These are phyloP conservation scores for Termitomyces sp. DNA, from an alignment of 768 basidiomycete genomes.

Conservation along the genomic window DNA sequence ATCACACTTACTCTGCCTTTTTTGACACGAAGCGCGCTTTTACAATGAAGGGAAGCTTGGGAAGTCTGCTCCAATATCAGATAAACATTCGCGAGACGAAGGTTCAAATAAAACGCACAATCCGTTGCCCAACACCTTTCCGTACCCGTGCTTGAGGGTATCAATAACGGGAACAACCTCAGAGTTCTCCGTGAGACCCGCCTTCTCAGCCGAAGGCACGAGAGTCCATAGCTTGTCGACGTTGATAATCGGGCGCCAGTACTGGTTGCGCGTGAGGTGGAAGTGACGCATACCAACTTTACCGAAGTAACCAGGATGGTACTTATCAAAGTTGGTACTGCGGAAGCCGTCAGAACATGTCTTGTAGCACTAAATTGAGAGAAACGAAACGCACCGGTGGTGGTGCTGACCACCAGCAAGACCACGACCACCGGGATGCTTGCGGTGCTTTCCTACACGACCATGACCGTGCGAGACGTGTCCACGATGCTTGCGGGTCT, in stretches of 20 bases:
- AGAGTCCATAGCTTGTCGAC: slow-evolving; percentile 96
- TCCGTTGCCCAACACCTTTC: slow-evolving; percentile 95
- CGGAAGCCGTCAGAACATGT: not conserved
- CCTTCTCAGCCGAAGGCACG: slow-evolving; percentile 80
- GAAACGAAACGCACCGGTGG: slow-evolving; percentile 70
- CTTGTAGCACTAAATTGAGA: not conserved
- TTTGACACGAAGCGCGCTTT: slow-evolving; percentile 95
- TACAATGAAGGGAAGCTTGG: slow-evolving; percentile 91
- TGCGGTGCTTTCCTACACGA: slow-evolving; percentile 99
- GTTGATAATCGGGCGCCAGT: slow-evolving; percentile 97
- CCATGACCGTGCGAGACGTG: slow-evolving; percentile 99
- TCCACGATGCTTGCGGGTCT: slow-evolving; percentile 98
- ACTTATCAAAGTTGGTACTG: slow-evolving; percentile 97
- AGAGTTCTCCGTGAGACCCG: slow-evolving; percentile 64
- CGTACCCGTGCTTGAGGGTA: slow-evolving; percentile 76
- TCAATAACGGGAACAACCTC: slow-evolving; percentile 95
- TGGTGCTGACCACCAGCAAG: slow-evolving; percentile 99
- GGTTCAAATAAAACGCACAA: slow-evolving; percentile 39
- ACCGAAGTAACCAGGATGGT: slow-evolving; percentile 99
- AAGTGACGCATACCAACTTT: slow-evolving; percentile 99
- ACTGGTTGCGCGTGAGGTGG: slow-evolving; percentile 87
- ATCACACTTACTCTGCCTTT: slow-evolving; percentile 63
- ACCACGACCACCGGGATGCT: slow-evolving; percentile 99
- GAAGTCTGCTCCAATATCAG: slow-evolving; percentile 45
- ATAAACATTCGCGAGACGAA: not conserved